Evolutionary conservation across 805 yeast species (phyloP), one percentile per base, ranked within the genome.

Genomic region (Tetrapisispora iriomotensis): DNA sequence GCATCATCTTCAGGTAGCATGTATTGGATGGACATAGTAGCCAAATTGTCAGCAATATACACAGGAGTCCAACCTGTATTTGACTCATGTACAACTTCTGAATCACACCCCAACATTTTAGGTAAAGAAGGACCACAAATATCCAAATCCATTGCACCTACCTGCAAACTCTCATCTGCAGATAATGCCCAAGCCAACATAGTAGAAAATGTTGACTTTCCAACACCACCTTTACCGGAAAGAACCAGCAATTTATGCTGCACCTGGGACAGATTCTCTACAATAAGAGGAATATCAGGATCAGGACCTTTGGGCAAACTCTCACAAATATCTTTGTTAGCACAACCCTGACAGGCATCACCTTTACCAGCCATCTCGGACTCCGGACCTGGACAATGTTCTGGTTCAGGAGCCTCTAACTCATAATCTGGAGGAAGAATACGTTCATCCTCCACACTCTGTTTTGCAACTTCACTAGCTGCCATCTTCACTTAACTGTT

Each of bases 341-440:
- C 94, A 65, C 99, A 92, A 9, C 96, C 96, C 8, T 66, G 72
- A 57, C 99, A 92, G 10, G 97, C 95, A 54, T 85, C 95, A 3
- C 85, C 88, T 51, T 82, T 77, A 7, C 99, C 99, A 2, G 99
- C 98, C 38, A 65, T 62, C 49, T 87, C 96, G 2, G 94, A 81
- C 56, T 90, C 96, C 1, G 97, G 95, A 1, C 98, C 99, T 0
- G 98, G 98, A 65, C 99, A 92, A 61, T 92, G 97, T 56, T 87
- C 96, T 1, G 98, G 97, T 53, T 82, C 94, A 0, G 92, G 87
- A 0, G 79, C 84, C 40, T 68, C 66, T 20, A 73, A 41, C 25
- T 48, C 49, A 39, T 54, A 54, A 25, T 57, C 60, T 29, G 39
- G 39, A 8, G 39, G 39, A 18, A 37, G 33, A 19, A 37, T 37